phyloP scores from a whole-genome alignment of 371 early-diverging fungal genomes.

The Mortierella sp. region DNA sequence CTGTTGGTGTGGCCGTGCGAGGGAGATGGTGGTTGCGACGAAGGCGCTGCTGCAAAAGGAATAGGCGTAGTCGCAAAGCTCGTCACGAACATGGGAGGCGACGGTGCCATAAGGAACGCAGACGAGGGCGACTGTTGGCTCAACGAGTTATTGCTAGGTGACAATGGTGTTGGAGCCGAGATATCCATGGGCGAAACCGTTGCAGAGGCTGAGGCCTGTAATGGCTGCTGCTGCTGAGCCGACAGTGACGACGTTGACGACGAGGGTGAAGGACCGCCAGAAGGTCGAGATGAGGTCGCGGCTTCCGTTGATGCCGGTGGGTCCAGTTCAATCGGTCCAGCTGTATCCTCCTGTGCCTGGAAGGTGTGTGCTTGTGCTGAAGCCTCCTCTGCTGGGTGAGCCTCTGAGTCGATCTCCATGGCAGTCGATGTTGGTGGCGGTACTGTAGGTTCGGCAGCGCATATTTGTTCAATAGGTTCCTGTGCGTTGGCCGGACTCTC shows the following conservation, averaged over 20 bases:
- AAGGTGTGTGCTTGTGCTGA: constrained; percentile 28
- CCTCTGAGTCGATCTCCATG: constrained; percentile 1
- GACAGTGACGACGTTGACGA: constrained; percentile 22
- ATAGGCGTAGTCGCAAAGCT: constrained; percentile 38
- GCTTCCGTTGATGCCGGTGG: background rate
- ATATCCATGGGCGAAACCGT: constrained; percentile 37
- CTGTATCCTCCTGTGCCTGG: constrained; percentile 15
- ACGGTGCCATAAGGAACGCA: constrained; percentile 49
- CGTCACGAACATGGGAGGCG: constrained; percentile 42
- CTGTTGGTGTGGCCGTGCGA: background rate
- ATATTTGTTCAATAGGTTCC: constrained; percentile 7
- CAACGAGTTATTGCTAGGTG: constrained; percentile 8
- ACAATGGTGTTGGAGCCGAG: constrained; percentile 12
- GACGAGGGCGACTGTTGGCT: constrained; percentile 48
- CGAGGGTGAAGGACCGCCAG: constrained; percentile 12
- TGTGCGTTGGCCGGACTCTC: constrained; percentile 5
- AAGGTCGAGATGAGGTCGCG: background rate
- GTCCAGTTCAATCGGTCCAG: constrained; percentile 1
- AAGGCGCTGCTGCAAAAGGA: constrained; percentile 23
- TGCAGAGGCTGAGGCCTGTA: constrained; percentile 20
- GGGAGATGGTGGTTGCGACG: constrained; percentile 14
- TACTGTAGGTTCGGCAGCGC: constrained; percentile 3
- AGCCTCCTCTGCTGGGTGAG: constrained; percentile 4
- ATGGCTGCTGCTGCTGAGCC: constrained; percentile 14
- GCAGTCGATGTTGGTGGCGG: constrained; percentile 4